phyloP scores from a whole-genome alignment of 176 grass and related monocot species.

The Tillandsia leiboldiana region DNA sequence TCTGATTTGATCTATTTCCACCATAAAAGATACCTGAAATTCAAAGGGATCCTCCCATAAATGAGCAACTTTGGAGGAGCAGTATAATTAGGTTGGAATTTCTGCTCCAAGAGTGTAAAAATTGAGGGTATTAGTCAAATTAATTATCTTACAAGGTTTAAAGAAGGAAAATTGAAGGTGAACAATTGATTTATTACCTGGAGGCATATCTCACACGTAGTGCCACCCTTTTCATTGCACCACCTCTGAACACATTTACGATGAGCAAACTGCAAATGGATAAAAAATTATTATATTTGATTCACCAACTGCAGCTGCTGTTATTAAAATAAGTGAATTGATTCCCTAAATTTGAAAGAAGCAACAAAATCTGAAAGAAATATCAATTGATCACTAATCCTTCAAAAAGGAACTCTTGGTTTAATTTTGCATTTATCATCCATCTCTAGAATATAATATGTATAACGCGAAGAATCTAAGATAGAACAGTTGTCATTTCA shows the following conservation, averaged over 20 bases:
- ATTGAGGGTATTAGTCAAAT: background rate
- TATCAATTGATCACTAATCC: too few species aligned
- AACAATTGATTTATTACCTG: conserved; percentile 41
- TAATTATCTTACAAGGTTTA: background rate
- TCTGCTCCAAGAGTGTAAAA: background rate
- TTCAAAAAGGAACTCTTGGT: too few species aligned
- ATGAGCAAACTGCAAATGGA: conserved; percentile 51
- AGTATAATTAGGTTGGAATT: conserved; percentile 49
- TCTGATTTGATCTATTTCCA: background rate
- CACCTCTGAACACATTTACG: conserved; percentile 63
- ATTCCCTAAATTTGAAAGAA: too few species aligned
- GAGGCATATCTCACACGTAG: conserved; percentile 79
- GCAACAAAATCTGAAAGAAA: too few species aligned
- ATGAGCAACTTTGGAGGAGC: conserved; percentile 41
- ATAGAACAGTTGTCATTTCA: too few species aligned
- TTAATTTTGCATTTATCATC: too few species aligned
- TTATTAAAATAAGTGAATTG: too few species aligned
- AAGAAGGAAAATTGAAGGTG: background rate
- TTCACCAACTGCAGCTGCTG: background rate
- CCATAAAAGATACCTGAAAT: conserved; percentile 38
- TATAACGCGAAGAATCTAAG: too few species aligned
- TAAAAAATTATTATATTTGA: background rate
- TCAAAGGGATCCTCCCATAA: conserved; percentile 36
- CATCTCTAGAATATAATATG: too few species aligned
- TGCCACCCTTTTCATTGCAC: conserved; percentile 87